Conservation (phyloP, 768 basidiomycete genomes). For the Auricularia sp. region DNA sequence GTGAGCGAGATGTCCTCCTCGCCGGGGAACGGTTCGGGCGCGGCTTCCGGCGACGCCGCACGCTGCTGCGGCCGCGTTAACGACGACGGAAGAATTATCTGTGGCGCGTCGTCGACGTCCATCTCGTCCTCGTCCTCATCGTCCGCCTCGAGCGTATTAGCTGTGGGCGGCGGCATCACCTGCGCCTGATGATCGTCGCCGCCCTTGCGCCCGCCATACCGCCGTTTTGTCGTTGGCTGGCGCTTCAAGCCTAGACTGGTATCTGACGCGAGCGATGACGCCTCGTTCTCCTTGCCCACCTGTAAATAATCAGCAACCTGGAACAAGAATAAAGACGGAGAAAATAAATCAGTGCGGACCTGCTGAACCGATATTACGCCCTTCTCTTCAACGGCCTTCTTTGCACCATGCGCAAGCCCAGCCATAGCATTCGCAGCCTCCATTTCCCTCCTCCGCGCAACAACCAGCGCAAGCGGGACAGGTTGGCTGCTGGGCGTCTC, state of each 20-base stretch:
- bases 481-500: not conserved
- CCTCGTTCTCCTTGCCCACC: no score
- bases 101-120: not conserved
- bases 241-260: no score
- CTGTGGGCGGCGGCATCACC: no score
- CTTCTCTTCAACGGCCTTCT: no score
- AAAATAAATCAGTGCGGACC: no score
- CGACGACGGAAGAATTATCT: not conserved
- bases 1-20: no score
- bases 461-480: not conserved
- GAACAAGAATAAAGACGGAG: no score
- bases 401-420: no score
- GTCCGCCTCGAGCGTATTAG: not conserved
- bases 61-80: not conserved
- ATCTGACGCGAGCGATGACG: no score
- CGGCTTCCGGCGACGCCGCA: not conserved
- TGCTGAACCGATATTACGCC: no score
- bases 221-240: not conserved
- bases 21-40: not conserved
- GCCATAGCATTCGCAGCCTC: no score
- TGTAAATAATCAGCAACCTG: no score
- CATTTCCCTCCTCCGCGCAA: not conserved
- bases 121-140: not conserved
- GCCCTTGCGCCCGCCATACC: not conserved
- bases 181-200: not conserved